phyloP scores from a whole-genome alignment of 2,329 filamentous ascomycete species.

The Xylaria sp. region DNA sequence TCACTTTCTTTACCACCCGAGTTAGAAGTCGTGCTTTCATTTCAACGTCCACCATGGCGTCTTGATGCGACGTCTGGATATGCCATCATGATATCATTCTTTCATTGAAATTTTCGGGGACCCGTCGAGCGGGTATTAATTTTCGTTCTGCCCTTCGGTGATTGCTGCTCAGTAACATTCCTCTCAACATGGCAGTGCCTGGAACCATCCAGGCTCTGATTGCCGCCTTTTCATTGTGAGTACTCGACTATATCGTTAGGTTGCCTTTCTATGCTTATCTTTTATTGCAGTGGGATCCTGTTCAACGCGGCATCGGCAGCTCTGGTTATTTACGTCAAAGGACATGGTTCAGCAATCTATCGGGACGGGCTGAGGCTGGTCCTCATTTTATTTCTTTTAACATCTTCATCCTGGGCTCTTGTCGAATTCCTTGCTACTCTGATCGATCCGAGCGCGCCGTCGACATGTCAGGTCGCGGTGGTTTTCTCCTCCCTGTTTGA shows the following conservation, averaged over 20 bases:
- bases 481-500: conserved; percentile 61
- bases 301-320: conserved; percentile 57
- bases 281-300: conserved; percentile 53
- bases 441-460: conserved; percentile 49
- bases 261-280: conserved; percentile 35
- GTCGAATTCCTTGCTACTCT: conserved; percentile 57
- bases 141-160: conserved; percentile 20
- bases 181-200: conserved; percentile 51
- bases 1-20: background rate
- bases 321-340: conserved; percentile 52
- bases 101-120: conserved; percentile 12
- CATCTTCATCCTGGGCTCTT: conserved; percentile 59
- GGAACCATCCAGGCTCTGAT: conserved; percentile 55
- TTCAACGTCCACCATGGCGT: conserved; percentile 11
- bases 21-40: background rate
- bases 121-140: conserved; percentile 21
- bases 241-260: conserved; percentile 27
- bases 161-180: conserved; percentile 21
- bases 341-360: conserved; percentile 55
- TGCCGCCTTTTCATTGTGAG: conserved; percentile 62
- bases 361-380: conserved; percentile 68
- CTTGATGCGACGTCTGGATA: conserved; percentile 19
- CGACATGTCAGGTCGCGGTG: conserved; percentile 58
- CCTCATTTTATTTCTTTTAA: conserved; percentile 61
- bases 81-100: conserved; percentile 22